A percentile compares a stretch with the other conserved stretches of the same genome.
These are phyloP conservation scores for Tolypocladium tundrense DNA, from an alignment of 2,329 filamentous ascomycete species.

Conservation along the genomic window DNA sequence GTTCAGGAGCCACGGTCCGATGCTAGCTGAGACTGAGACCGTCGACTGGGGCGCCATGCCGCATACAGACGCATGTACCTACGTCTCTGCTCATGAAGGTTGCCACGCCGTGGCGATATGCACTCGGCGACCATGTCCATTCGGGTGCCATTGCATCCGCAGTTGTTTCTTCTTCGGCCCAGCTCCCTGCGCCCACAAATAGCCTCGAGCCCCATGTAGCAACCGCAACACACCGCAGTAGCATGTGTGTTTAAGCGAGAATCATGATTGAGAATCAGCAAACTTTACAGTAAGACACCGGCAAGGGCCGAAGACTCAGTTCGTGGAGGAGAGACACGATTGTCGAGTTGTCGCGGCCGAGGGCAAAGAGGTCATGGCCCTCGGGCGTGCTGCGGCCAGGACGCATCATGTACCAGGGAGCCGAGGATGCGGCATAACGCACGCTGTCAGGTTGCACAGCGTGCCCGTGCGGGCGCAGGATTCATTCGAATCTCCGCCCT, in stretches of 20 bases:
- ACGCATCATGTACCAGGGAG: neutral
- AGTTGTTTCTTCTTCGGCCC: neutral
- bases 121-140: neutral
- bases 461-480: neutral
- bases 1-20: neutral
- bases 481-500: neutral
- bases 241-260: neutral
- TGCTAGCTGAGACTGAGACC: neutral
- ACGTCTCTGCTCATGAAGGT: neutral
- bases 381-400: neutral
- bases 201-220: neutral
- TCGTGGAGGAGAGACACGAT: neutral
- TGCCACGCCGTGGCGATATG: neutral
- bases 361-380: neutral
- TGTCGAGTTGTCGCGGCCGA: neutral
- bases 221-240: neutral
- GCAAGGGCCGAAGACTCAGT: neutral
- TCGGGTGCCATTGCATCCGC: neutral
- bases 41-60: neutral
- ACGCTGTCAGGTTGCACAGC: neutral
- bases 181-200: neutral
- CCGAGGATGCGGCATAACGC: neutral
- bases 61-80: neutral
- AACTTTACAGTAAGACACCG: neutral
- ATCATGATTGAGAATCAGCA: neutral